Evolutionary conservation across 352 stramenopile species (phyloP), one percentile per base, ranked within the genome.

Genomic region (Pythium guiyangense): DNA sequence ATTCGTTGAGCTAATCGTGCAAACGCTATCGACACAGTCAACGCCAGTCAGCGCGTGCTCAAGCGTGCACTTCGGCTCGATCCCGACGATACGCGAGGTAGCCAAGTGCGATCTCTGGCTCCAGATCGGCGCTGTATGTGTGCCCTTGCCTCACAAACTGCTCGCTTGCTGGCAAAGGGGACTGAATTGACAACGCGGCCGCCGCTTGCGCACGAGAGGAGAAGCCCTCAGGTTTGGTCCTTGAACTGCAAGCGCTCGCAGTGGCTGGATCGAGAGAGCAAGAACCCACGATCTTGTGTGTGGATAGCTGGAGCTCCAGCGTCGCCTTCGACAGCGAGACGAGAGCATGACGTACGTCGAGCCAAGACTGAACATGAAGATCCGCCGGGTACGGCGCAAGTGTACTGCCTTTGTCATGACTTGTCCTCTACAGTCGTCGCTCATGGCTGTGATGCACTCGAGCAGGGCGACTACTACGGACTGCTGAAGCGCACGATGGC

Each of bases 401-500:
- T 6, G 17, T 6, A 9, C 8, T 18, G 31, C 11, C 11, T 34
- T 5, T 26, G 60, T 48, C 22, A 3, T 51, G 27, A 4, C n/a
- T 26, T 43, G 34, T 42, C 22, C 10, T 34, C 14, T 5, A 15
- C 18, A 11, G 18, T 40, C 0, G 6, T 15, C 22, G 22, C 6
- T 17, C 3, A 51, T 9, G 20, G n/a, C 46, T 35, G n/a, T 15
- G 10, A 18, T 40, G 17, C 8, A 18, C 46, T 2, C 60, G 26
- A 17, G 18, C 52, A 91, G 81, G 78, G 80, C 47, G 77, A 87
- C 53, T 77, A 87, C 52, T 85, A 86, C 50, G 81, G 78, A n/a
- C 62, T 91, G 42, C 62, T 73, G 20, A 75, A 77, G 51, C 73
- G 66, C 20, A 48, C 62, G 20, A 53, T 26, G 20, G 40, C 48